Conservation (phyloP, 768 basidiomycete species). For the Tricholoma furcatifolium region DNA sequence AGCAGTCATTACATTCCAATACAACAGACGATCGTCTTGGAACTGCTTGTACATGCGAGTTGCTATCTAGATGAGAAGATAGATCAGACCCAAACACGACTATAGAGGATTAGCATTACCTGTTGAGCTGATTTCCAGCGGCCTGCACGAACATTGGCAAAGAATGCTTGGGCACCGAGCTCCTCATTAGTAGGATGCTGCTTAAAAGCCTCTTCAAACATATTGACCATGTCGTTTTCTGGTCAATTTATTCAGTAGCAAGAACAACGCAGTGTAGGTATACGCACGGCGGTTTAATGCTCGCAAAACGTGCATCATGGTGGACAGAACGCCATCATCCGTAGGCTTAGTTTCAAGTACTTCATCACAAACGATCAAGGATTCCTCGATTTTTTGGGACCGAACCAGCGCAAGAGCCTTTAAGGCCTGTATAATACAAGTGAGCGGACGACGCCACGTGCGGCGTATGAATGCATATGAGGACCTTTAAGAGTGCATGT, state of each 20-base stretch:
- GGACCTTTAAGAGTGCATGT: slow-evolving; percentile 69
- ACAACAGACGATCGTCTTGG: slow-evolving; percentile 76
- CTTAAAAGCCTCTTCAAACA: slow-evolving; percentile 88
- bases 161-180: slow-evolving; percentile 80
- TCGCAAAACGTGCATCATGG: slow-evolving; percentile 82
- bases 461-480: slow-evolving; percentile 11
- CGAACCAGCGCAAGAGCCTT: slow-evolving; percentile 85
- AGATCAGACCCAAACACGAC: not conserved
- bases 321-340: slow-evolving; percentile 70
- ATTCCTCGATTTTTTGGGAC: slow-evolving; percentile 84
- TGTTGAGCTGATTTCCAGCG: slow-evolving; percentile 89
- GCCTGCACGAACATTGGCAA: slow-evolving; percentile 75
- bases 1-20: slow-evolving; percentile 80
- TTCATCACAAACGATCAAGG: slow-evolving; percentile 75
- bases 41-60: slow-evolving; percentile 84
- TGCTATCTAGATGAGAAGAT: slow-evolving; percentile 50
- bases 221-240: slow-evolving; percentile 77
- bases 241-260: slow-evolving; percentile 5
- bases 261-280: slow-evolving; percentile 1
- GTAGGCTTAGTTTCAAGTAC: slow-evolving; percentile 71
- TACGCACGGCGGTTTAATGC: slow-evolving; percentile 67
- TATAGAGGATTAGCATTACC: slow-evolving; percentile 38
- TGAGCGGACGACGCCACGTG: slow-evolving; percentile 4
- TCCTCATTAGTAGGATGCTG: slow-evolving; percentile 81
- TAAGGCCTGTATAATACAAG: slow-evolving; percentile 50